Evolutionary conservation across 257 asterid species (phyloP), one percentile per base, ranked within the genome.

Genomic region (Lycium barbarum): DNA sequence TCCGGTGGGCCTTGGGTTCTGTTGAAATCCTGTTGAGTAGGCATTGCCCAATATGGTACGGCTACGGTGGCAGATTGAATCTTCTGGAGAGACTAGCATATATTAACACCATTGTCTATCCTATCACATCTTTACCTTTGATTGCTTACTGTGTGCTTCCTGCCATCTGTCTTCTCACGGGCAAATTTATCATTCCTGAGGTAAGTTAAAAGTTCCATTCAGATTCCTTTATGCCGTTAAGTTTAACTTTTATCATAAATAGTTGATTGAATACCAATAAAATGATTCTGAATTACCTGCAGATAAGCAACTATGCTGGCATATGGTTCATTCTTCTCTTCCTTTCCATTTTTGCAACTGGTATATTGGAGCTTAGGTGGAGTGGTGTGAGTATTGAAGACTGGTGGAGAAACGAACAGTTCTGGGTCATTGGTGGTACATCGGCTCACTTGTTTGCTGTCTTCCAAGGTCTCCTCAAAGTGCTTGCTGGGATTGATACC

Each of bases 371-470:
- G 86, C 90, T 94, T 89, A 87, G 97, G 90, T 95, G 99, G 99
- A 88, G 98, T 53, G 98, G 99, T 38, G 97, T 94, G 33, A 90
- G 92, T 9, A 86, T 95, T 0, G 97, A 94, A 85, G 99, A 94
- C 78, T 95, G 98, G 99, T 95, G 98, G 99, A 93, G 98, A 83
- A 95, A 95, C 72, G 99, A 95, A 84, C 99, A 95, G 83, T 95
- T 95, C 76, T 95, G 99, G 99, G 98, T 95, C 87, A 95, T 94
- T 18, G 98, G 98, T 80, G 99, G 99, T 22, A 94, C 98, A n/a
- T 94, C 98, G 0, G 97, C 99, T 26, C 98, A 95, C 87, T 93
- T 95, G 14, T 92, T 94, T n/a, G 98, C 97, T 0, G 98, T 95
- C 36, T 93, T 95, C 93, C 99, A 95, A 86, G 99, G 99, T 83